phyloP scores from a whole-genome alignment of 2,329 filamentous ascomycete species.

The Claviceps lovelessii region DNA sequence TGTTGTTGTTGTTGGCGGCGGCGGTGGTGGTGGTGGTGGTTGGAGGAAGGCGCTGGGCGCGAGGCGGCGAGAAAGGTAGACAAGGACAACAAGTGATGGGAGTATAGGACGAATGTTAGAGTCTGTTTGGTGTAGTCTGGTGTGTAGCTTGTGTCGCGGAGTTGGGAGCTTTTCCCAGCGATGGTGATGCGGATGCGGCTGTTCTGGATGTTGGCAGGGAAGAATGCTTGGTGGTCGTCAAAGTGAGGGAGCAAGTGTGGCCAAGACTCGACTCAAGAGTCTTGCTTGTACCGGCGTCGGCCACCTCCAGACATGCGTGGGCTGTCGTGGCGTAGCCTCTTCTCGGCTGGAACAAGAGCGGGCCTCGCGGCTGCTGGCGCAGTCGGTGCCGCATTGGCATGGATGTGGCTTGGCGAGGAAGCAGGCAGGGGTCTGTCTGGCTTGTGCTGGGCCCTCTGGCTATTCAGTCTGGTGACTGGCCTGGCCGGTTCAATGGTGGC shows the following conservation, averaged over 20 bases:
- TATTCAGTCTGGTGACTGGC: background rate
- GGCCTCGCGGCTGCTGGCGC: conserved; percentile 6
- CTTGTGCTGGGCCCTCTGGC: background rate
- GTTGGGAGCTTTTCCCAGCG: conserved; percentile 2
- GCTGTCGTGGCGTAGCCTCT: conserved; percentile 15
- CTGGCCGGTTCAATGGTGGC: background rate
- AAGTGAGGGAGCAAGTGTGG: conserved; percentile 11
- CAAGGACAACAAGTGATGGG: background rate
- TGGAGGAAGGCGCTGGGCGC: conserved; percentile 1
- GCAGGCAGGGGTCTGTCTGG: background rate
- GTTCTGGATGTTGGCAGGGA: conserved; percentile 5
- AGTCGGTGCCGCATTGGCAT: background rate
- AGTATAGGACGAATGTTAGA: background rate
- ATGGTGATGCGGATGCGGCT: conserved; percentile 11
- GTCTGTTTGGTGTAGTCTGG: background rate
- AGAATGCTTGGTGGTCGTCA: conserved; percentile 10
- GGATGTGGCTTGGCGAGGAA: conserved; percentile 3
- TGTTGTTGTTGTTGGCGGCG: background rate
- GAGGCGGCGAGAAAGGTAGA: background rate
- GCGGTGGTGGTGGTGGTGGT: background rate
- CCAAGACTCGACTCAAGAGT: too few relatives aligned
- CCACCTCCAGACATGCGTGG: background rate
- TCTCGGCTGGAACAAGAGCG: conserved; percentile 4
- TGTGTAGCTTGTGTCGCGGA: conserved; percentile 4
- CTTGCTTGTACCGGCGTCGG: too few relatives aligned